These are phyloP conservation scores for Sclerospora graminicola DNA, from an alignment of 352 stramenopile genomes.

Conservation along the genomic window DNA sequence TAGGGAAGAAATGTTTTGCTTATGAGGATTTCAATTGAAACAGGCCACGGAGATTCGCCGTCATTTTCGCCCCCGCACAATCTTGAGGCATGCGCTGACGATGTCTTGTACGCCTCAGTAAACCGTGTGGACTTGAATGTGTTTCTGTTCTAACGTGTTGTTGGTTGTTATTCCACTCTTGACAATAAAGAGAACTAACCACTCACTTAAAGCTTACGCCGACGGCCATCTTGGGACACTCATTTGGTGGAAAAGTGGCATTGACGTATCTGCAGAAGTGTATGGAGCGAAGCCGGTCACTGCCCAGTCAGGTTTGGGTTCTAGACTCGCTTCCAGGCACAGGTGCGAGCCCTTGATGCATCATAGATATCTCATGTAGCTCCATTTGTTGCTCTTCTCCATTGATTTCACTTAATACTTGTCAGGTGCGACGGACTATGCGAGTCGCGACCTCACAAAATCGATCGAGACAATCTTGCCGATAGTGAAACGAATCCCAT, in stretches of 20 bases:
- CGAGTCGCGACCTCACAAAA: slow-evolving; percentile 40
- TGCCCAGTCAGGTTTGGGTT: slow-evolving; percentile 55
- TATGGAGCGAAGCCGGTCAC: slow-evolving; percentile 24
- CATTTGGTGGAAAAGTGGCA: slow-evolving; percentile 73
- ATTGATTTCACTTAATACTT: background rate
- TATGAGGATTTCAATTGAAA: background rate
- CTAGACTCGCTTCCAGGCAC: slow-evolving; percentile 62
- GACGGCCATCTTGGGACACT: slow-evolving; percentile 59
- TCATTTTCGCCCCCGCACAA: slow-evolving; percentile 55
- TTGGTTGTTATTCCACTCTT: background rate
- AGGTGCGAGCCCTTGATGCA: slow-evolving; percentile 16
- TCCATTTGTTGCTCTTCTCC: background rate
- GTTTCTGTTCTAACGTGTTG: background rate
- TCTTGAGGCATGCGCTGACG: slow-evolving; percentile 50
- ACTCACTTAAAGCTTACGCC: slow-evolving; percentile 42
- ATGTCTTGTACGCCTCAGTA: slow-evolving; percentile 44
- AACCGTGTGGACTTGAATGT: background rate
- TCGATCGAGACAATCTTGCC: slow-evolving; percentile 71
- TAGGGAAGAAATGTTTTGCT: background rate
- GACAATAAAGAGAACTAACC: slow-evolving; percentile 29
- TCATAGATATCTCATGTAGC: background rate
- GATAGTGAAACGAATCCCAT: slow-evolving; percentile 53
- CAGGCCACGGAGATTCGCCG: slow-evolving; percentile 64
- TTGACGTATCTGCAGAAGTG: slow-evolving; percentile 55
- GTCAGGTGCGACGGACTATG: slow-evolving; percentile 48